Percentiles rank a stretch among this genome's conserved stretches.
These are phyloP conservation scores for Quercus mongolica DNA, from an alignment of 306 rosid genomes.

Conservation along the genomic window DNA sequence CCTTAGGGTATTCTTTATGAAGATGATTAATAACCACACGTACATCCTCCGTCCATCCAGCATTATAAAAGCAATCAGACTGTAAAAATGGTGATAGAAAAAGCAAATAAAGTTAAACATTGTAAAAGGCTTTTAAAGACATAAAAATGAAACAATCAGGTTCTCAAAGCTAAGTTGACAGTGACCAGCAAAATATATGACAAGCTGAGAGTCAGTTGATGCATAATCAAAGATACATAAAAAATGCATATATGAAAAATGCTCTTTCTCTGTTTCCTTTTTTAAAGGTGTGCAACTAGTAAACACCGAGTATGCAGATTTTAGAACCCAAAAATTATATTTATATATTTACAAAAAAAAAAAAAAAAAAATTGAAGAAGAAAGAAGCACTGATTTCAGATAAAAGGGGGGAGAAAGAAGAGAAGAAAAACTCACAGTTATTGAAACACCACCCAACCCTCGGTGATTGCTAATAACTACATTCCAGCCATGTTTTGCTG, in stretches of 20 bases:
- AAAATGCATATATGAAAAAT: neutral
- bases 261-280: neutral
- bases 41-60: constrained; percentile 97
- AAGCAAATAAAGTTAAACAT: neutral
- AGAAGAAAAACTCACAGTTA: constrained; percentile 65
- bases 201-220: neutral
- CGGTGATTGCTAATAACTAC: constrained; percentile 84
- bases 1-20: constrained; percentile 60
- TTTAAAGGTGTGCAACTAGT: neutral
- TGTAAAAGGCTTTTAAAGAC: neutral
- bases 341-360: too few relatives aligned
- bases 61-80: constrained; percentile 97
- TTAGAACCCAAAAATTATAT: neutral
- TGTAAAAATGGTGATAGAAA: constrained; percentile 40
- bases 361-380: too few relatives aligned
- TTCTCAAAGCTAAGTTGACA: neutral
- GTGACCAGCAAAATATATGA: neutral
- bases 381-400: neutral
- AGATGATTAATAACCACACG: constrained; percentile 64
- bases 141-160: neutral
- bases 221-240: neutral
- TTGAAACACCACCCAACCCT: constrained; percentile 91
- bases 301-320: neutral
- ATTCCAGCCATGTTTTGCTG: constrained; percentile 81
- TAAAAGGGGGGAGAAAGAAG: neutral